Evolutionary conservation across 768 basidiomycete species (phyloP).

Genomic region (Hydnomerulius pinastri): DNA sequence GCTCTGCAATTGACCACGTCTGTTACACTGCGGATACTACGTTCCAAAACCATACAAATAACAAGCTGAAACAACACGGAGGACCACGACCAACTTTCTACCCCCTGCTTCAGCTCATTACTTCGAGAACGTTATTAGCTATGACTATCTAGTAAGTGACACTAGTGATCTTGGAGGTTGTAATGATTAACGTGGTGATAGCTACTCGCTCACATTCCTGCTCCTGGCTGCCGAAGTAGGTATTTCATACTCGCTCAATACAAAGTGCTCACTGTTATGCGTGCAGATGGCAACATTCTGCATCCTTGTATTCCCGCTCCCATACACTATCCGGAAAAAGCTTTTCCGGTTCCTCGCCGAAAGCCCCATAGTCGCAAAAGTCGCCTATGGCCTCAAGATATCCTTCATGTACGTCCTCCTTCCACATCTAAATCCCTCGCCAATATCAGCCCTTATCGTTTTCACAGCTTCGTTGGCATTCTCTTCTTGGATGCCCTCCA

Average conservation of each 20-base stretch:
- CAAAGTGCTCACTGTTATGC: background rate
- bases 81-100: background rate
- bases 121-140: too few relatives aligned
- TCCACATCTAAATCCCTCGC: slow-evolving; percentile 1
- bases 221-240: slow-evolving; percentile 75
- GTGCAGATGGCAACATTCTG: slow-evolving; percentile 80
- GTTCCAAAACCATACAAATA: background rate
- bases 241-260: background rate
- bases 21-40: slow-evolving; percentile 1
- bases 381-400: slow-evolving; percentile 92
- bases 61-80: background rate
- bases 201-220: slow-evolving; percentile 79
- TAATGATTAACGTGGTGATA: slow-evolving; percentile 31
- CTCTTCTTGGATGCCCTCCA: slow-evolving; percentile 92
- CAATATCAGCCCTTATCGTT: background rate
- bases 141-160: slow-evolving; percentile 53
- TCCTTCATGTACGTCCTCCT: slow-evolving; percentile 87
- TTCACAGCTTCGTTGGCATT: slow-evolving; percentile 73
- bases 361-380: slow-evolving; percentile 71
- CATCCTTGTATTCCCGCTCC: slow-evolving; percentile 82
- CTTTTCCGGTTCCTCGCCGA: slow-evolving; percentile 75
- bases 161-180: rapidly evolving
- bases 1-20: slow-evolving; percentile 17
- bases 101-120: too few relatives aligned
- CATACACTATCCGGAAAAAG: slow-evolving; percentile 66